Evolutionary conservation across 2,329 filamentous ascomycete species (phyloP), one percentile per base, ranked within the genome.

Genomic region (Cryphonectria naterciae): DNA sequence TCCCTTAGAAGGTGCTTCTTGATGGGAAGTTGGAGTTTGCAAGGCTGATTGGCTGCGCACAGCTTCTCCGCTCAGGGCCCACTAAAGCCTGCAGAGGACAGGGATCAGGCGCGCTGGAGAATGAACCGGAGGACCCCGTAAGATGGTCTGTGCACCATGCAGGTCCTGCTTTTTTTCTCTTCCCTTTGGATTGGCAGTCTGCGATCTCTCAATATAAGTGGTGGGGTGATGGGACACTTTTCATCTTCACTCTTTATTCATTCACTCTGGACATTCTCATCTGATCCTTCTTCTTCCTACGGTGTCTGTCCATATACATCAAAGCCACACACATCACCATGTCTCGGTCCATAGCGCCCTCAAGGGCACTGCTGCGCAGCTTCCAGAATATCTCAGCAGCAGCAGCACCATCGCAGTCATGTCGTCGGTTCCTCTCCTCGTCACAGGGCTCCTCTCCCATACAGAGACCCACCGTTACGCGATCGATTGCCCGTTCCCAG

Each of bases 361-460:
- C 81, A 49, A 81, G 78, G 74, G 77, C 79, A 69, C 73, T 83
- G 10, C 74, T 80, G 69, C 79, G 79, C 69, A 75, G 79, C 22
- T 70, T 83, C 6, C 72, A 78, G 28, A 79, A 66, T 28, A 25
- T 65, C 41, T 60, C 77, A 52, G 72, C 78, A 46, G 46, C 43
- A 46, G 6, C 46, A 49, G 73, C 79, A 1, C 71, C 77, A 35
- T 28, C 63, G 25, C 79, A 78, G 70, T 80, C 82, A 77, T 85
- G 83, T 74, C 79, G 80, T 62, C 81, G 84, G 68, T 84, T 82
- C 75, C 79, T 85, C 72, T 81, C 82, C 56, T 77, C 77, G 77
- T 77, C 77, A 75, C 74, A 75, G 49, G 71, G 43, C 65, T 41
- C 71, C 25, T 68, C 37, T 39, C 11, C 49, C 3, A n/a, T 74